These are phyloP conservation scores for Glarea lozoyensis DNA, from an alignment of 495 filamentous ascomycete species.

Conservation along the genomic window DNA sequence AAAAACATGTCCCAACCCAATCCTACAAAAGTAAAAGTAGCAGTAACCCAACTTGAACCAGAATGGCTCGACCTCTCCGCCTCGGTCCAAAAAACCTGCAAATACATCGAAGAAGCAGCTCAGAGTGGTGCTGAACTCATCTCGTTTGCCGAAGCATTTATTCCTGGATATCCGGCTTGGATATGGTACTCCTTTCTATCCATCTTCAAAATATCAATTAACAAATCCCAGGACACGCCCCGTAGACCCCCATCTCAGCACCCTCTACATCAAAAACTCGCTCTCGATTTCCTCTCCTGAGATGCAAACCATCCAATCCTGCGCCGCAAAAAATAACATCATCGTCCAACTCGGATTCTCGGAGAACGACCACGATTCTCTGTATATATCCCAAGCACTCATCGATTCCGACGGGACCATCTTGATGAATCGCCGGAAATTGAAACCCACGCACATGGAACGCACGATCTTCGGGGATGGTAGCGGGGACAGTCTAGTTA, in stretches of 20 bases:
- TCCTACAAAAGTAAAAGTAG: conserved; percentile 23
- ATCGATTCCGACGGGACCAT: conserved; percentile 39
- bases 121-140: conserved; percentile 38
- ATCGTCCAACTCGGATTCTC: conserved; percentile 44
- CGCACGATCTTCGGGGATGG: conserved; percentile 51
- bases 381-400: conserved; percentile 50
- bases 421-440: conserved; percentile 37
- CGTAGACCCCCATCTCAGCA: conserved; percentile 33
- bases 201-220: not conserved
- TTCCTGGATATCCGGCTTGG: conserved; percentile 47
- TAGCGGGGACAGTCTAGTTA: conserved; percentile 31
- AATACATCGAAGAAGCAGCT: conserved; percentile 42
- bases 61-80: conserved; percentile 42
- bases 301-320: conserved; percentile 33
- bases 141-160: conserved; percentile 45
- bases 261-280: conserved; percentile 42
- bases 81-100: conserved; percentile 38
- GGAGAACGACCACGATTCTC: conserved; percentile 33
- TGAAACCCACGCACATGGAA: conserved; percentile 57
- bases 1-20: no score
- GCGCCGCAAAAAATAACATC: conserved; percentile 33
- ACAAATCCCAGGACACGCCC: conserved; percentile 26
- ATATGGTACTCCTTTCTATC: conserved; percentile 25
- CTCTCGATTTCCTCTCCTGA: conserved; percentile 34
- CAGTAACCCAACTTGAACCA: conserved; percentile 41